Conservation (phyloP, 2,329 filamentous ascomycete species). For the Monosporascus sp. region DNA sequence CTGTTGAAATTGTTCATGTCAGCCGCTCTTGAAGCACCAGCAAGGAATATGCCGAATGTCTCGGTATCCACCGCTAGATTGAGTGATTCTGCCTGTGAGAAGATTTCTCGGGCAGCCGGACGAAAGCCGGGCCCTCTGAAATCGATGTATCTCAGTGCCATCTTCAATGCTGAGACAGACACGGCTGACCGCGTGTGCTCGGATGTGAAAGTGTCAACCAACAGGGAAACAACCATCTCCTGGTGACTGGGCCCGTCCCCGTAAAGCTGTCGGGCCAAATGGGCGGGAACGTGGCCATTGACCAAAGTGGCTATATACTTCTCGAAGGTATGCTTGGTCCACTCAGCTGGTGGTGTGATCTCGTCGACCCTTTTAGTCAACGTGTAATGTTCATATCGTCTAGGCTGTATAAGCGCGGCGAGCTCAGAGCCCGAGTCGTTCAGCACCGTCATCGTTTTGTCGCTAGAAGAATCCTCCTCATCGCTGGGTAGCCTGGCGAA, state of each 20-base stretch:
- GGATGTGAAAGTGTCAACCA: slow-evolving; percentile 19
- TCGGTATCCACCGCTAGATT: slow-evolving; percentile 21
- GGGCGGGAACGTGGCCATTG: slow-evolving; percentile 17
- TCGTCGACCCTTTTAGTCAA: slow-evolving; percentile 19
- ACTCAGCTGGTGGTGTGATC: slow-evolving; percentile 17
- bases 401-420: not conserved
- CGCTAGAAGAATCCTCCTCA: slow-evolving; percentile 9
- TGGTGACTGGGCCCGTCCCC: slow-evolving; percentile 17
- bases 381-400: slow-evolving; percentile 10
- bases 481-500: slow-evolving; percentile 9
- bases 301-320: slow-evolving; percentile 23
- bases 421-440: not conserved
- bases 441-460: slow-evolving; percentile 17
- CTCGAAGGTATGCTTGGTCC: slow-evolving; percentile 24
- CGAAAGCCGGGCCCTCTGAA: slow-evolving; percentile 15
- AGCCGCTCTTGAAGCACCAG: slow-evolving; percentile 15
- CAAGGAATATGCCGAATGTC: slow-evolving; percentile 20
- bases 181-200: slow-evolving; percentile 12
- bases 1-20: slow-evolving; percentile 22
- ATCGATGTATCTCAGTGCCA: slow-evolving; percentile 22
- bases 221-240: slow-evolving; percentile 19
- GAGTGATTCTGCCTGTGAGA: slow-evolving; percentile 14
- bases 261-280: slow-evolving; percentile 19
- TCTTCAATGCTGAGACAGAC: slow-evolving; percentile 22
- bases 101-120: slow-evolving; percentile 16